Conservation (phyloP, 2,329 filamentous ascomycete genomes). For the Penicillium sp. region DNA sequence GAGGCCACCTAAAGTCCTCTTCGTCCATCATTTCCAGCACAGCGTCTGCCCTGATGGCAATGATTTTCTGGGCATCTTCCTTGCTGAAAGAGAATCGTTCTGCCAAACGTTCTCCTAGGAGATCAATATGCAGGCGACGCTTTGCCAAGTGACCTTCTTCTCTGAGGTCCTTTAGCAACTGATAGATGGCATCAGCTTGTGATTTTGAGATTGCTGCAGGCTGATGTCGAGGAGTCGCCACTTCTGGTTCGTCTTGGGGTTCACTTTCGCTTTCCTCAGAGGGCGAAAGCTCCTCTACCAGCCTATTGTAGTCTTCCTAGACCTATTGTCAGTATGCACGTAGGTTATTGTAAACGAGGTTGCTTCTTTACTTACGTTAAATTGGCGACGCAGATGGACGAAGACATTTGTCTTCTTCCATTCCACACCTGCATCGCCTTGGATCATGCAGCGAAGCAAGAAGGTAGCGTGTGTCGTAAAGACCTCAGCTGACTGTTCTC, state of each 20-base stretch:
- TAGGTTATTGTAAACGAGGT: background rate
- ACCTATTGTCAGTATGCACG: background rate
- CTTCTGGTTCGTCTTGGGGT: conserved; percentile 16
- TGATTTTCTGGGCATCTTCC: conserved; percentile 32
- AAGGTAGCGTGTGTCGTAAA: conserved; percentile 41
- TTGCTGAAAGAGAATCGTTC: conserved; percentile 24
- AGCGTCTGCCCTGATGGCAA: conserved; percentile 26
- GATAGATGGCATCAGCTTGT: conserved; percentile 33
- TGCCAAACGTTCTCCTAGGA: conserved; percentile 27
- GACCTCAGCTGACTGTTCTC: conserved; percentile 40
- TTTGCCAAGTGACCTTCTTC: conserved; percentile 36
- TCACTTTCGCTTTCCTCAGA: conserved; percentile 15
- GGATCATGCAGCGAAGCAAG: conserved; percentile 41
- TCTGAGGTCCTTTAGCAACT: conserved; percentile 32
- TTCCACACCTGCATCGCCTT: conserved; percentile 38
- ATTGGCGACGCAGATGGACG: conserved; percentile 38
- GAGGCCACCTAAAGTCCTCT: conserved; percentile 36
- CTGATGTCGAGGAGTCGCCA: conserved; percentile 20
- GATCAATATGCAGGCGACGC: conserved; percentile 33
- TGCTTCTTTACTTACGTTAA: conserved; percentile 26
- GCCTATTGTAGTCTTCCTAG: conserved; percentile 30
- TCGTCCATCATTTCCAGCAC: conserved; percentile 33
- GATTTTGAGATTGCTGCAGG: conserved; percentile 23
- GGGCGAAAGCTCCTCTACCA: conserved; percentile 23
- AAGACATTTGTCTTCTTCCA: conserved; percentile 40